Percentiles rank a stretch among this genome's conserved stretches.
Evolutionary conservation across 1,284 basidiomycete species (phyloP).

Genomic region (Pseudozyma hubeiensis): DNA sequence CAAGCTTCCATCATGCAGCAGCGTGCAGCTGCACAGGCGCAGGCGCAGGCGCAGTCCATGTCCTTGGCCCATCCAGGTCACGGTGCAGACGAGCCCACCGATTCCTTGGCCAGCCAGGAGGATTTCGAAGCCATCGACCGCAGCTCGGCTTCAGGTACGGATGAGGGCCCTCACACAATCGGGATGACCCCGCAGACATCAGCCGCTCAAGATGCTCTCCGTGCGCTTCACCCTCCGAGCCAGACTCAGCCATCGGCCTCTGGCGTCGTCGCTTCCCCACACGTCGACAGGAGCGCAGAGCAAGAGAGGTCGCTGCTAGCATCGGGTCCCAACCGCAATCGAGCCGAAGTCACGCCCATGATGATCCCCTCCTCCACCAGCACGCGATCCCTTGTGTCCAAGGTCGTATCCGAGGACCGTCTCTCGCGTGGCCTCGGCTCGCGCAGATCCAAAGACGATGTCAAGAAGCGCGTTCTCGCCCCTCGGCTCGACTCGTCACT

Average conservation of each 20-base stretch:
- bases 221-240: slow-evolving; percentile 23
- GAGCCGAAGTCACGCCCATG: slow-evolving; percentile 32
- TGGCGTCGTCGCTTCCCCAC: slow-evolving; percentile 21
- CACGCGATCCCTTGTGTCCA: slow-evolving; percentile 39
- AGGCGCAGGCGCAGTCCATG: slow-evolving; percentile 49
- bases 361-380: slow-evolving; percentile 47
- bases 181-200: slow-evolving; percentile 14
- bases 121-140: slow-evolving; percentile 52
- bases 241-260: slow-evolving; percentile 17
- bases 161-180: slow-evolving; percentile 22
- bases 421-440: slow-evolving; percentile 23
- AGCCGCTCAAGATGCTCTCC: slow-evolving; percentile 11
- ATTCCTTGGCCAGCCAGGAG: slow-evolving; percentile 32
- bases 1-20: slow-evolving; percentile 62
- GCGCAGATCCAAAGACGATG: slow-evolving; percentile 29
- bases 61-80: slow-evolving; percentile 15
- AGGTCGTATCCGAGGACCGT: slow-evolving; percentile 33
- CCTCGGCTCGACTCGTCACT: slow-evolving; percentile 60
- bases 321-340: slow-evolving; percentile 43
- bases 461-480: slow-evolving; percentile 32
- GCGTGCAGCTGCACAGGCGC: slow-evolving; percentile 55
- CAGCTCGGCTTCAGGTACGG: slow-evolving; percentile 47
- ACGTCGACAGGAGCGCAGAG: slow-evolving; percentile 27
- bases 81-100: slow-evolving; percentile 16
- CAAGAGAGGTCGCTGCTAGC: slow-evolving; percentile 44